Percentiles rank a stretch among this genome's conserved stretches.
Evolutionary conservation across 1,284 basidiomycete species (phyloP).

Genomic region (Pseudomicrostroma phylloplanum): DNA sequence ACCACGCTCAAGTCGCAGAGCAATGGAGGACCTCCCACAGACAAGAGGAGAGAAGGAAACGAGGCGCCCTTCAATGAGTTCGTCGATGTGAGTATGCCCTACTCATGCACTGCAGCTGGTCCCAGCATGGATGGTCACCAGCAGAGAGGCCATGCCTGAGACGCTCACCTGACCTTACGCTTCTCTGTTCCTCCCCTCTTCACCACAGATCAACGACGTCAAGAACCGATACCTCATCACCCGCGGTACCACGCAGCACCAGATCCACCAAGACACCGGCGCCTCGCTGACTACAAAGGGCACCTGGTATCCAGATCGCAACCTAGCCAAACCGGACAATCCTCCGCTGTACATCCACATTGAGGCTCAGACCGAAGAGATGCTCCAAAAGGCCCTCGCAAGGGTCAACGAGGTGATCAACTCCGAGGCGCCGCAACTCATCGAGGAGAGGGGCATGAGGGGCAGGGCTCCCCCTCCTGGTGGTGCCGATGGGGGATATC

Average conservation of each 20-base stretch:
- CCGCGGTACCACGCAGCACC: slow-evolving; percentile 81
- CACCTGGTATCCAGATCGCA: slow-evolving; percentile 66
- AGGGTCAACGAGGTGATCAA: slow-evolving; percentile 81
- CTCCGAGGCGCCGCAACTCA: slow-evolving; percentile 58
- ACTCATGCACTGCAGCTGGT: slow-evolving; percentile 2
- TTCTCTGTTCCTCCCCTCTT: slow-evolving; percentile 37
- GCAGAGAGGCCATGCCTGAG: slow-evolving; percentile 34
- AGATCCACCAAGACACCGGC: slow-evolving; percentile 59
- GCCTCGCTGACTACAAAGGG: slow-evolving; percentile 52
- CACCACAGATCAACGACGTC: slow-evolving; percentile 78
- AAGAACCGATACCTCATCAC: slow-evolving; percentile 92
- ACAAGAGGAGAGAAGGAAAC: slow-evolving; percentile 9
- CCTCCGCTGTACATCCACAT: slow-evolving; percentile 85
- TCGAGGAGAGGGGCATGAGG: slow-evolving; percentile 30
- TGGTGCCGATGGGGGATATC: background rate
- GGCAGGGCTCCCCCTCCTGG: background rate
- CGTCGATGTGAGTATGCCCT: slow-evolving; percentile 17
- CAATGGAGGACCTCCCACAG: background rate
- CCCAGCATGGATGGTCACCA: background rate
- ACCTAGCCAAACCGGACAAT: slow-evolving; percentile 35
- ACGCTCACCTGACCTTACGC: slow-evolving; percentile 52
- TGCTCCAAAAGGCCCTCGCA: slow-evolving; percentile 68
- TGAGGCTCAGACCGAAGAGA: slow-evolving; percentile 71
- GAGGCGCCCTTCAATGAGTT: slow-evolving; percentile 12
- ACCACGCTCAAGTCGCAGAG: no score